Evolutionary conservation across 2,329 filamentous ascomycete genomes (phyloP), one percentile per base, ranked within the genome.

Genomic region (Apiospora aurea): DNA sequence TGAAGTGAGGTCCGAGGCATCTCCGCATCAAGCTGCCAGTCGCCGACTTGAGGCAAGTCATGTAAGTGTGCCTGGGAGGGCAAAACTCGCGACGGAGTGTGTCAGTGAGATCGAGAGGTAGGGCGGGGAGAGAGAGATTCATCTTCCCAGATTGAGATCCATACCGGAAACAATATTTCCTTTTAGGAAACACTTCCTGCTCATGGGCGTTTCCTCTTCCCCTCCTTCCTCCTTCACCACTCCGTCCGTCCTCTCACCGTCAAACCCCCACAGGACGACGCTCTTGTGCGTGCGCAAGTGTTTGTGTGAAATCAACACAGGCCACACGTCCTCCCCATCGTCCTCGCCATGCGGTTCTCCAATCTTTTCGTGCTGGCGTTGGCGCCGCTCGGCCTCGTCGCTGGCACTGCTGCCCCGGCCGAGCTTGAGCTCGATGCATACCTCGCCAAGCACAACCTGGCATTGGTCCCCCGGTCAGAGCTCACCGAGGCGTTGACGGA

Each of bases 401-500:
- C 81, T 76, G 41, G 68, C 69, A 71, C 77, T 21, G 79, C 79
- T 21, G 72, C 76, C 10, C 78, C 79, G 8, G 44, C 44, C 8
- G 82, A 83, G 69, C 71, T 82, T 16, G 79, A 83, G 24, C 81
- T 85, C 29, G 83, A 83, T 29, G 82, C 82, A 64, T 75, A 83
- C 64, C 76, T 86, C 53, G 81, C 81, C 61, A 85, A 81, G 75
- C 83, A 85, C 75, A 84, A 85, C 70, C 78, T 85, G 44, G 84
- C 82, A 41, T 76, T 85, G 69, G 84, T 85, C 10, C 84, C 84
- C 46, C 80, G 83, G n/a, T 83, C 82, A 66, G 83, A 85, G 71
- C 81, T 85, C 70, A 84, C 83, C n/a, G 83, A 85, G 57, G 83
- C 81, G 1, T 73, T 85, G 21, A 81, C 81, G 7, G 83, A 85